Conservation (phyloP, 2,329 filamentous ascomycete genomes). For the Chaetomium sp. region DNA sequence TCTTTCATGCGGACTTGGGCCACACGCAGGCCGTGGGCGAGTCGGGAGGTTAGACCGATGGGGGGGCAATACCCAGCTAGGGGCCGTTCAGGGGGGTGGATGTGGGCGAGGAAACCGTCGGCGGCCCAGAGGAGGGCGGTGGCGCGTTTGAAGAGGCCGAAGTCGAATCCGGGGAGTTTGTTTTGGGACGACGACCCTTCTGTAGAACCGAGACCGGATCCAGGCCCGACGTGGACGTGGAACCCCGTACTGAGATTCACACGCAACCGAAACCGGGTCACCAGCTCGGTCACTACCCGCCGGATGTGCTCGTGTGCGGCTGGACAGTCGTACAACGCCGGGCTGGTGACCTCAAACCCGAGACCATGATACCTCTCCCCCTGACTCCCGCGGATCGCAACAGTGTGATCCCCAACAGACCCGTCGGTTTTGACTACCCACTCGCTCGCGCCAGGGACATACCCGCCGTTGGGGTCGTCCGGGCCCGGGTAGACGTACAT, state of each 20-base stretch:
- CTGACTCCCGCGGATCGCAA: neutral
- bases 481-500: neutral
- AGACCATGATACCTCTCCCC: neutral
- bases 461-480: neutral
- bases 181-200: too few species aligned
- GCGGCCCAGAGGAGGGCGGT: constrained; percentile 19
- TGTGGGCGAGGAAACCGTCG: constrained; percentile 12
- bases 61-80: constrained; percentile 21
- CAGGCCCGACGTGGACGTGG: constrained; percentile 14
- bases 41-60: constrained; percentile 22
- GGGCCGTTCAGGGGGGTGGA: constrained; percentile 16
- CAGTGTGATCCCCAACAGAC: neutral
- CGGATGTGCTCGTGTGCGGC: constrained; percentile 10
- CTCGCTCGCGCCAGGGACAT: neutral
- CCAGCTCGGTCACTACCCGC: constrained; percentile 4
- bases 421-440: constrained; percentile 4
- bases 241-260: constrained; percentile 9
- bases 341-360: constrained; percentile 7
- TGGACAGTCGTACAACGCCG: constrained; percentile 13
- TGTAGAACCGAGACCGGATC: neutral
- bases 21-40: constrained; percentile 16
- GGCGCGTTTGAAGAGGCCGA: constrained; percentile 6
- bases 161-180: neutral
- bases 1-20: neutral
- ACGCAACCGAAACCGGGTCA: constrained; percentile 3